Evolutionary conservation across 2,329 filamentous ascomycete genomes (phyloP), one percentile per base, ranked within the genome.

Genomic region (Aspergillus candidus): DNA sequence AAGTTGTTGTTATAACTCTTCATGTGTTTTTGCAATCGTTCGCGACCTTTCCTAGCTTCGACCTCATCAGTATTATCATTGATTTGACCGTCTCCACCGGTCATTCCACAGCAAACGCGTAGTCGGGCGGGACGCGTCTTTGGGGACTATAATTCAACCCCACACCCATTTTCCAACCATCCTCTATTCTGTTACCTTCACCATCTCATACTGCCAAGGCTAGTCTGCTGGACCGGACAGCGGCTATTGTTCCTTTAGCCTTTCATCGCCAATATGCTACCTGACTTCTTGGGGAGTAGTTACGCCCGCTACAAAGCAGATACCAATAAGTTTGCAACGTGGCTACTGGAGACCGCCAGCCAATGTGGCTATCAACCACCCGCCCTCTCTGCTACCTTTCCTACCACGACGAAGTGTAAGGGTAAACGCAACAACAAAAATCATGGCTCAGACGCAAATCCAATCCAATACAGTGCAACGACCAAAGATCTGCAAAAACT

Each of bases 261-360:
- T 35, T 11, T 11, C 38, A 18, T 48, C 17, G 36, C 31, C 41
- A 44, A 29, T 6, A 59, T 61, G 54, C 44, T 60, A 27, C 57
- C 58, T n/a, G 37, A 48, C 38, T 59, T 48, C 44, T 40, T 61
- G 33, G 50, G 52, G 36, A 54, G 51, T 40, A 61, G 56, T 40
- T 59, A 61, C 35, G 40, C 40, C 3, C 53, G 53, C 36, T 60
- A 60, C 50, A 62, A 60, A 42, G 43, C 38, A 30, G 57, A 61
- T 43, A 59, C 57, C 31, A 53, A 58, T 41, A 52, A 37, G 2
- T 58, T 61, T 43, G 59, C 56, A 48, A 53, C 57, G 12, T 62
- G 59, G 57, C 53, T 62, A 32, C 49, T 57, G 7, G 51, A 55
- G 38, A 46, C 55, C 35, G 61, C 59, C 6, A 51, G 43, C 37